Base-by-base conservation (phyloP, 345 rosid species). In the Kandelia obovata region DNA sequence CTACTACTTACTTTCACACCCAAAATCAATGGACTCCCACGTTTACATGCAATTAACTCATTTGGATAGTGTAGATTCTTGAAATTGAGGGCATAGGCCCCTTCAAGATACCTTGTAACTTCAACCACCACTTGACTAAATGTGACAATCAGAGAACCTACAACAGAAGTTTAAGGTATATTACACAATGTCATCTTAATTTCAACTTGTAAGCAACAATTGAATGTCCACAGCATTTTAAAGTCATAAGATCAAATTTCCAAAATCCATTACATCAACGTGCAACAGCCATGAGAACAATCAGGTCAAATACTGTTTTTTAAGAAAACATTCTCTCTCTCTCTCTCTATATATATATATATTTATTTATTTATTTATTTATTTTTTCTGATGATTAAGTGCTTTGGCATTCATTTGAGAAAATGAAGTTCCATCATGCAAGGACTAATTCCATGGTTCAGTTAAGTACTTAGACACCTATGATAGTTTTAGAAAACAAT, bases 61-160 rank as follows among this genome's bases (percentile, higher is more conserved):
- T 94, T 88, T 26, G 96, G 97, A 80, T 94, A 94, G 71, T 89
- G 97, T 63, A 75, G 72, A 74, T 97, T 94, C 81, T 91, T 94
- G 73, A 94, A 91, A 26, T 89, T 81, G 73, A 94, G 98, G 62
- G 98, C 98, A 82, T 91, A 94, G 52, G 98, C 98, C 72, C 98
- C 98, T 73, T 91, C 98, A 67, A 94, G 95, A 72, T 88, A 96
- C 72, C 93, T 84, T 91, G 91, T 87, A 67, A 94, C 96, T 83
- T 95, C 99, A 72, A 88, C 81, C 32, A 95, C 97, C 78, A 95
- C 97, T 77, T 92, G 92, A 79, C 92, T 82, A 79, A 95, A 95
- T 62, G 93, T 75, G 58, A 87, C 93, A 28, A 82, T 76, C 71
- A 79, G 85, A 58, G 69, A 88, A 75, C 92, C 97, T 94, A 84